A percentile compares a stretch with the other conserved stretches of the same genome.
These are phyloP conservation scores for Neofusicoccum parvum DNA, from an alignment of 2,329 filamentous ascomycete species.

Conservation along the genomic window DNA sequence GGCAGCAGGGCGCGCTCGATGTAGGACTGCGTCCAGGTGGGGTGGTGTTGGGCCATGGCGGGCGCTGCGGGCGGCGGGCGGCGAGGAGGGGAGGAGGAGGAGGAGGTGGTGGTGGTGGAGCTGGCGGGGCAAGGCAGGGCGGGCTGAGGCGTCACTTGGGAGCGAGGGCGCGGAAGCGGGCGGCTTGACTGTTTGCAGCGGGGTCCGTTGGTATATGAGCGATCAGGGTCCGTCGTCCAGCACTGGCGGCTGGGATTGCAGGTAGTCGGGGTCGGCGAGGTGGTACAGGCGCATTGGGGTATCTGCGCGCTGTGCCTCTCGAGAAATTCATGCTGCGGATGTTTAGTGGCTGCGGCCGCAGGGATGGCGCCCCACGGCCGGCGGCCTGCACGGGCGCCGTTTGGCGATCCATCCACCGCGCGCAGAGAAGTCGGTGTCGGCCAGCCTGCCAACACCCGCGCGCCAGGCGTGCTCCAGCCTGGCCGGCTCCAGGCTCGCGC, in stretches of 20 bases:
- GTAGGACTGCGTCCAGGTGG: conserved; percentile 47
- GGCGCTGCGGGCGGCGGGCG: neutral
- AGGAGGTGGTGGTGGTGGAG: neutral
- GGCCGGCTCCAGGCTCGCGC: too few relatives aligned
- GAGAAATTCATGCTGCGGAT: conserved; percentile 17
- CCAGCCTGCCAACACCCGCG: conserved; percentile 1
- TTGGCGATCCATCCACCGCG: conserved; percentile 7
- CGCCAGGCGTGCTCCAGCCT: neutral
- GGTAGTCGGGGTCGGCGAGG: conserved; percentile 1
- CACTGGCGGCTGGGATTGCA: neutral
- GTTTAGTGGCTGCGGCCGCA: conserved; percentile 15
- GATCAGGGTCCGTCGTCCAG: conserved; percentile 6
- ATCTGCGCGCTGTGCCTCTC: conserved; percentile 12
- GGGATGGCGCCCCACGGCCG: neutral
- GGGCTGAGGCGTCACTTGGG: neutral
- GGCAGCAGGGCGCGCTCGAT: conserved; percentile 47
- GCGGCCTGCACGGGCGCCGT: conserved; percentile 4
- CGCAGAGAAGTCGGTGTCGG: neutral
- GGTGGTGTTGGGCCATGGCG: conserved; percentile 30
- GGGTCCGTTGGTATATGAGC: conserved; percentile 6
- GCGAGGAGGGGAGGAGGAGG: neutral
- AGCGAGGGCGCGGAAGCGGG: neutral
- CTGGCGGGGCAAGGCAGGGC: neutral
- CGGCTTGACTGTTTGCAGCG: neutral
- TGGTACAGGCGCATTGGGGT: conserved; percentile 12